These are phyloP conservation scores for Talaromyces sp. DNA, from an alignment of 2,329 filamentous ascomycete genomes.

Conservation along the genomic window DNA sequence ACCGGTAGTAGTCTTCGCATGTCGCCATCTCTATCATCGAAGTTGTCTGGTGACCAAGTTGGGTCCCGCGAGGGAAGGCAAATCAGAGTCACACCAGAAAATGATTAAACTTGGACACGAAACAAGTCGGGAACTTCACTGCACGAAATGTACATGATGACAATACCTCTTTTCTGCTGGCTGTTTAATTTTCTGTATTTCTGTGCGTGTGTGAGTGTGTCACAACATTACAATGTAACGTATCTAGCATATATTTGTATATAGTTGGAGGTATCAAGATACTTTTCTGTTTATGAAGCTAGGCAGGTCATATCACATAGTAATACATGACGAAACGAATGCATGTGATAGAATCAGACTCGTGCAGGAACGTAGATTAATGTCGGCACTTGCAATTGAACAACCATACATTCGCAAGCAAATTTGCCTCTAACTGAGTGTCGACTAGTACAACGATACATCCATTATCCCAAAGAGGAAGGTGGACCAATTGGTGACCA, in stretches of 20 bases:
- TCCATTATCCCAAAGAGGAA: background rate
- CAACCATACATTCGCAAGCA: background rate
- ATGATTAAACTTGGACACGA: slow-evolving; percentile 20
- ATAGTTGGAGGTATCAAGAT: background rate
- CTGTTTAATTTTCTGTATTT: background rate
- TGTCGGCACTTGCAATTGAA: background rate
- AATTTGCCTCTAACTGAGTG: background rate
- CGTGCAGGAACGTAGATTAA: background rate
- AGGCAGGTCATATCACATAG: background rate
- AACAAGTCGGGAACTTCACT: slow-evolving; percentile 30
- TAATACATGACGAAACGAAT: background rate
- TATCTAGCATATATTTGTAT: slow-evolving; percentile 12
- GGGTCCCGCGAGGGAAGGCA: background rate
- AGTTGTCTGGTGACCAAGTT: slow-evolving; percentile 39
- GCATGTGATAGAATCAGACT: background rate
- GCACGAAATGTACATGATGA: slow-evolving; percentile 38
- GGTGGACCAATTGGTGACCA: background rate
- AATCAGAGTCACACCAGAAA: slow-evolving; percentile 1
- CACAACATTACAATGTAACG: slow-evolving; percentile 12
- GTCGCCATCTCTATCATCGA: slow-evolving; percentile 49
- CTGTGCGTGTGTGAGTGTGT: background rate
- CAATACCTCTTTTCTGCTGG: background rate
- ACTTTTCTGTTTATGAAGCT: background rate
- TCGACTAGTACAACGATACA: background rate
- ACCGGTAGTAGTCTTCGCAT: slow-evolving; percentile 47